Percentiles rank a stretch among this genome's conserved stretches.
Evolutionary conservation across 805 yeast genomes (phyloP).

Genomic region (Clavispora asparagi): DNA sequence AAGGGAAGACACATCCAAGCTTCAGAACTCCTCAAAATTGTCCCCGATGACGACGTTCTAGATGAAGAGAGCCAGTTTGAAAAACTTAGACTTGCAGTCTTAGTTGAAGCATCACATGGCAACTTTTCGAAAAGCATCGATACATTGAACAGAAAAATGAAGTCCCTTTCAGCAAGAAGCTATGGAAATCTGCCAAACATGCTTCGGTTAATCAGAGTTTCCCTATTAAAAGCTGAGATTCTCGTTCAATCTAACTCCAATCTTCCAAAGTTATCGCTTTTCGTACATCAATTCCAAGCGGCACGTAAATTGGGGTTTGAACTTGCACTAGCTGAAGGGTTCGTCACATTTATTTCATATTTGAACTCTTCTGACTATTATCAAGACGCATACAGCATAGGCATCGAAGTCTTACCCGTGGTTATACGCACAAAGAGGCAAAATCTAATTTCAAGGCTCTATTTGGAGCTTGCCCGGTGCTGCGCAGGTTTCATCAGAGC

Average conservation of each 20-base stretch:
- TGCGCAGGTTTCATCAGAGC: slow-evolving; percentile 5
- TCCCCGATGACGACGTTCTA: slow-evolving; percentile 19
- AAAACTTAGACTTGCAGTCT: slow-evolving; percentile 4
- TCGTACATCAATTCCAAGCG: slow-evolving; percentile 45
- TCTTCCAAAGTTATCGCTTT: slow-evolving; percentile 44
- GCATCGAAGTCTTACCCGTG: slow-evolving; percentile 40
- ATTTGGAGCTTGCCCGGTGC: slow-evolving; percentile 26
- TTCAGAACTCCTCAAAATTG: slow-evolving; percentile 27
- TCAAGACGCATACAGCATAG: slow-evolving; percentile 40
- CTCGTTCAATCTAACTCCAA: slow-evolving; percentile 40
- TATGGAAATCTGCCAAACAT: slow-evolving; percentile 21
- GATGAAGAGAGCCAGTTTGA: slow-evolving; percentile 8
- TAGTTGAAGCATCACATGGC: slow-evolving; percentile 11
- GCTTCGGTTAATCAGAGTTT: slow-evolving; percentile 13
- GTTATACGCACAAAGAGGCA: slow-evolving; percentile 36
- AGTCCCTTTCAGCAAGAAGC: not conserved
- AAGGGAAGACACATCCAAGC: slow-evolving; percentile 34
- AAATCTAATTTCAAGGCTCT: slow-evolving; percentile 31
- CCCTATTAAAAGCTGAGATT: slow-evolving; percentile 41
- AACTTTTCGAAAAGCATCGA: slow-evolving; percentile 26
- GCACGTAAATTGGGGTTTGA: slow-evolving; percentile 45
- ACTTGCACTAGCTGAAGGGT: slow-evolving; percentile 41
- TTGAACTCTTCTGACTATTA: slow-evolving; percentile 36
- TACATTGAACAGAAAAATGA: not conserved
- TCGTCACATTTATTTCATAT: slow-evolving; percentile 41